Base-by-base conservation (phyloP, 1,284 basidiomycete genomes). In the Leccinum insolens region DNA sequence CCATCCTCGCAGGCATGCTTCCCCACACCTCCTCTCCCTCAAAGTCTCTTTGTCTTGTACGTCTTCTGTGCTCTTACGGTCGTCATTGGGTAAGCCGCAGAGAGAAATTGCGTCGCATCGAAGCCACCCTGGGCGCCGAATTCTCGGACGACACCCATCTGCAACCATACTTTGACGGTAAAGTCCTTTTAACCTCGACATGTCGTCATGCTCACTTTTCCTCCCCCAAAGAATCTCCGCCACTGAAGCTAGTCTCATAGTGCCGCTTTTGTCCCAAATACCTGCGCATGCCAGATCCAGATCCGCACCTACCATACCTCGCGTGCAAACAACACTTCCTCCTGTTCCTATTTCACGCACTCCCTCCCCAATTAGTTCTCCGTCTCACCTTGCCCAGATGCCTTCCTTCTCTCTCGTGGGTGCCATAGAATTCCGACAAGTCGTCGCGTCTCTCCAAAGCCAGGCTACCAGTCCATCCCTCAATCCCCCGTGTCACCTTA, bases 351-450 rank as follows among this genome's bases (percentile, higher is more conserved):
- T 77, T 70, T 79, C 81, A 11, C 78, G 70, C 22, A 81, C 82
- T 2, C 76, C 81, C 7, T 82, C 83, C 0, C 79, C 80, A 2
- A 76, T 78, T 49, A 65, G 72, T 63, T 41, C 77, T 1, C 72
- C 83, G 7, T 76, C 82, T 8, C 80, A 80, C 41, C 70, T 81
- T 22, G 75, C 79, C 8, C 85, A 88, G 68, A 86, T 94, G 80
- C 92, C 92, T 2, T 93, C 91, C 1, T 95, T 96, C 79, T 97
- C 95, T 7, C 86, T 99, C 2, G 87, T 98, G 3, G 94, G 96
- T 9, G 96, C 96, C 1, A 88, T 99, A 65, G 96, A 98, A 78
- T 98, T 98, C 79, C 85, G 95, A 34, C 91, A 96, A 69, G 93
- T 98, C 15, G 92, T 98, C 17, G 86, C 92, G 17, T 92, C 91